Evolutionary conservation across 2,329 filamentous ascomycete genomes (phyloP).

Genomic region (Chrysoporthe puriensis): DNA sequence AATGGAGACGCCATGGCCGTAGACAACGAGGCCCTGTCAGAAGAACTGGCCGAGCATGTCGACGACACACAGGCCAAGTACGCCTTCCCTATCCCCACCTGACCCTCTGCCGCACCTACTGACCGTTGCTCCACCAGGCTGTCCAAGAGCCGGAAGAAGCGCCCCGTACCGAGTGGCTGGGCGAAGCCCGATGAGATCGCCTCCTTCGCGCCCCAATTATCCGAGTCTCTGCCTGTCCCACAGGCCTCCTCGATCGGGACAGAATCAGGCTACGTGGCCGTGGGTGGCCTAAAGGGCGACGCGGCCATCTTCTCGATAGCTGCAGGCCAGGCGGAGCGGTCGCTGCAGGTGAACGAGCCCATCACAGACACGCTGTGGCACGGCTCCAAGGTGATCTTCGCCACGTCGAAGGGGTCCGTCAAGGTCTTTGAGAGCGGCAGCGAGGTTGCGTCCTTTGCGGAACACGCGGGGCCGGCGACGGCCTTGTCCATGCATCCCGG

Average conservation of each 20-base stretch:
- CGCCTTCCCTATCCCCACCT: slow-evolving; percentile 39
- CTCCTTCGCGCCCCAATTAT: slow-evolving; percentile 48
- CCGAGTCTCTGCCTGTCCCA: slow-evolving; percentile 51
- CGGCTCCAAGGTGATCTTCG: slow-evolving; percentile 70
- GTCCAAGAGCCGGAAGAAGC: slow-evolving; percentile 87
- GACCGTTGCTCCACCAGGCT: slow-evolving; percentile 58
- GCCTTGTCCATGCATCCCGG: slow-evolving; percentile 81
- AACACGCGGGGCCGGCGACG: slow-evolving; percentile 81
- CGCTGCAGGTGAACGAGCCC: slow-evolving; percentile 67
- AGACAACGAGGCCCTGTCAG: slow-evolving; percentile 77
- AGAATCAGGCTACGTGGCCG: slow-evolving; percentile 67
- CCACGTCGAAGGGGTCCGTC: slow-evolving; percentile 75
- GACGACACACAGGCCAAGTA: slow-evolving; percentile 82
- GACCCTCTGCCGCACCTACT: slow-evolving; percentile 2
- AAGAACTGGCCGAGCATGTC: slow-evolving; percentile 71
- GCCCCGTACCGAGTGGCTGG: slow-evolving; percentile 84
- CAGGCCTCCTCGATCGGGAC: slow-evolving; percentile 54
- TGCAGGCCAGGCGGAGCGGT: slow-evolving; percentile 68
- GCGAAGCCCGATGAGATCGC: slow-evolving; percentile 73
- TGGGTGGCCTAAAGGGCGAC: slow-evolving; percentile 75
- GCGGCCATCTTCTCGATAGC: slow-evolving; percentile 76
- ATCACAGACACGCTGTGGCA: slow-evolving; percentile 70
- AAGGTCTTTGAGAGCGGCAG: slow-evolving; percentile 77
- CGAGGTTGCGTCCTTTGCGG: slow-evolving; percentile 71
- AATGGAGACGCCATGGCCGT: slow-evolving; percentile 91